Evolutionary conservation across 352 stramenopile species (phyloP), one percentile per base, ranked within the genome.

Genomic region (Aphanomyces astaci): DNA sequence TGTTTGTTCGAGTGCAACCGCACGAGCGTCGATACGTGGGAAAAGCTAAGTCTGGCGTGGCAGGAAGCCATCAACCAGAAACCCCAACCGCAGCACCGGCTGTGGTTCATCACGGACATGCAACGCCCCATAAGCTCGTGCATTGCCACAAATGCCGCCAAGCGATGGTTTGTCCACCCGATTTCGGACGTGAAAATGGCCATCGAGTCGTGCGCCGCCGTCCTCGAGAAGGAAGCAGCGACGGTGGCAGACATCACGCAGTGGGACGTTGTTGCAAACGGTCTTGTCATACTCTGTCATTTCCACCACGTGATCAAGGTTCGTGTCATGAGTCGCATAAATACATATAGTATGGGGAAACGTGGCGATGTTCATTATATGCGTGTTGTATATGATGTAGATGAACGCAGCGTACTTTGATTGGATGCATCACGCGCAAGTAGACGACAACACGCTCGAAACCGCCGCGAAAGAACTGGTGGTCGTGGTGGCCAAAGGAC

Each of bases 61-160:
- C 60, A 66, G 39, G 60, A 66, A 33, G 32, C 27, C 5, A 17
- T 63, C 10, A 4, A 54, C 17, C 28, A 66, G 15, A 66, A 66
- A 22, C 36, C 28, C n/a, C 43, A 43, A 5, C 60, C 13, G 4
- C 28, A 54, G 27, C 60, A 66, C 60, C 60, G 60, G 5, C 13
- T 66, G 60, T 66, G 60, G 60, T 27, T 66, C 10, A 25, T 66
- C 5, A 45, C 11, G 4, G 30, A 28, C 4, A 64, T 30, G 30
- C 33, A 64, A n/a, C 9, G 11, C 9, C 9, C 7, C 19, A 52
- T 19, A 17, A 32, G 53, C 22, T 7, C 9, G 7, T 48, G n/a
- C 30, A 54, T 66, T 11, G 9, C 59, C 17, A 33, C 60, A 17
- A 40, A 48, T 24, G 25, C 43, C 17, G 60, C 60, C n/a, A 33